These are phyloP conservation scores for Zygoascus sp. DNA, from an alignment of 1,139 yeast species.

Conservation along the genomic window DNA sequence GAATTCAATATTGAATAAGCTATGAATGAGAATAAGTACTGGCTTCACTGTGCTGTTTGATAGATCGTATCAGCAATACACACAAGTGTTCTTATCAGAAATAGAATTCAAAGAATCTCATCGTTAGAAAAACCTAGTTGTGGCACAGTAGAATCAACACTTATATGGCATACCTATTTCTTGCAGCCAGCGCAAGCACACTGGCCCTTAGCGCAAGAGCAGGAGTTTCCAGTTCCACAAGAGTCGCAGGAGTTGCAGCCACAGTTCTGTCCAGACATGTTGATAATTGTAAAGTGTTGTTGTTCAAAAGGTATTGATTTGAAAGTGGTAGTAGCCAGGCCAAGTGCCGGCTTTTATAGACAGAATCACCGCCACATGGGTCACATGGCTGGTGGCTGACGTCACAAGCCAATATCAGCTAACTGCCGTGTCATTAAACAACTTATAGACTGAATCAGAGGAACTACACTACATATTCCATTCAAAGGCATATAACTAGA, in stretches of 20 bases:
- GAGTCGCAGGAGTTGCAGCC: conserved; percentile 11
- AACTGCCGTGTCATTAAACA: not conserved
- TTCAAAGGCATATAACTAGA: too few species aligned
- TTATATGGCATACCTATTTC: conserved; percentile 12
- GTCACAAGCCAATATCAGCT: not conserved
- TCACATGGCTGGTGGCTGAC: conserved; percentile 3
- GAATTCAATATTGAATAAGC: too few species aligned
- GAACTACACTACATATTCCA: too few species aligned
- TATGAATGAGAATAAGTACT: too few species aligned
- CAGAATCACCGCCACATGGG: conserved; percentile 1
- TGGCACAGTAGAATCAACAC: too few species aligned
- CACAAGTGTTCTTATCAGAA: too few species aligned
- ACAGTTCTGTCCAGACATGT: conserved; percentile 12
- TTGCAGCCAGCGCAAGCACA: conserved; percentile 21
- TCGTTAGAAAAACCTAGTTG: too few species aligned
- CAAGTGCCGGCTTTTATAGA: conserved; percentile 1
- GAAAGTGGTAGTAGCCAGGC: not conserved
- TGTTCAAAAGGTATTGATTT: not conserved
- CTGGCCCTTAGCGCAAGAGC: conserved; percentile 19
- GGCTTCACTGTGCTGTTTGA: too few species aligned
- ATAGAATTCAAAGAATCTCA: too few species aligned
- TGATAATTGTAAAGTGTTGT: not conserved
- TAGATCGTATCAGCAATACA: too few species aligned
- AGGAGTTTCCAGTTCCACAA: conserved; percentile 16
- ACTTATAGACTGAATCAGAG: not conserved